Conservation (phyloP, 2,329 filamentous ascomycete genomes). For the Fusarium proliferatum region DNA sequence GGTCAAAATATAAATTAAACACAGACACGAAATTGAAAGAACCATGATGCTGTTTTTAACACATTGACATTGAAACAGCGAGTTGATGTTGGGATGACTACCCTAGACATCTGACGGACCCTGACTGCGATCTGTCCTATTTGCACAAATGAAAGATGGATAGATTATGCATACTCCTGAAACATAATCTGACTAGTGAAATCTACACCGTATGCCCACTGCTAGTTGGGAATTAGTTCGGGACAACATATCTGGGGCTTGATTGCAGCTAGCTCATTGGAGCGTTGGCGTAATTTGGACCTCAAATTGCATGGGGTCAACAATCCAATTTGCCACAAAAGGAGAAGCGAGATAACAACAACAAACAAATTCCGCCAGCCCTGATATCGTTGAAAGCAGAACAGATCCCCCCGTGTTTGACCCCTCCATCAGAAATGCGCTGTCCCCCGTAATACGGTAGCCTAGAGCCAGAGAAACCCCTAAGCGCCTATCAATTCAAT, state of each 20-base stretch:
- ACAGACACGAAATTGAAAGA: too few relatives aligned
- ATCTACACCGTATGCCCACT: neutral
- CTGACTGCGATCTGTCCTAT: neutral
- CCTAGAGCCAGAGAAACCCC: neutral
- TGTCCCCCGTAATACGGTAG: neutral
- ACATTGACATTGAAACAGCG: rapidly evolving
- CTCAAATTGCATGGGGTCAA: constrained; percentile 4
- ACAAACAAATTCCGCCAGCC: neutral
- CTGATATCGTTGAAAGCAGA: neutral
- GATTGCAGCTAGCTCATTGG: neutral
- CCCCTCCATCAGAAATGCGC: neutral
- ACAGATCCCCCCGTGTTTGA: neutral
- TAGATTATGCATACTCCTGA: neutral
- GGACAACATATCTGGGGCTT: neutral
- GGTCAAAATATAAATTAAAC: neutral
- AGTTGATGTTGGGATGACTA: neutral
- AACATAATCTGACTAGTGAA: neutral
- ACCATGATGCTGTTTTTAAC: neutral
- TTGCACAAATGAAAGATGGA: neutral
- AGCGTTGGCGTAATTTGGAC: neutral
- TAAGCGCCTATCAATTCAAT: neutral
- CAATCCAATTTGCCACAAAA: constrained; percentile 15
- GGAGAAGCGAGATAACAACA: constrained; percentile 22
- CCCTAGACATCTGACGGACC: neutral
- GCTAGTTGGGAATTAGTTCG: neutral